phyloP scores from a whole-genome alignment of 1,139 yeast species.

The Sugiyamaella sp. region DNA sequence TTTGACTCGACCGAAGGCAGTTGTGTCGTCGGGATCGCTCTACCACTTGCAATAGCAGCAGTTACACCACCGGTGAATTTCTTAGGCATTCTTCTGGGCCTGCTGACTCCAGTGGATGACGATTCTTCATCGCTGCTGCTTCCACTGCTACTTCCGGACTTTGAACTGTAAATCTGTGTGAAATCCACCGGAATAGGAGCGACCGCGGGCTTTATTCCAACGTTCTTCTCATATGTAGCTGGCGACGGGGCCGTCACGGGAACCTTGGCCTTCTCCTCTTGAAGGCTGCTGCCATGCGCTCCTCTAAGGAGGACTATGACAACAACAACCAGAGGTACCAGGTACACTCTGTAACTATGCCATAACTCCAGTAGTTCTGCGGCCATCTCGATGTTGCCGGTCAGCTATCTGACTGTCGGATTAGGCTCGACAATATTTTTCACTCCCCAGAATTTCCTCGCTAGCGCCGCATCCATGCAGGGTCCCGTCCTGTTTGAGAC shows the following conservation, averaged over 20 bases:
- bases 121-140: constrained; percentile 23
- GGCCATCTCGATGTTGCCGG: constrained; percentile 3
- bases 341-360: constrained; percentile 24
- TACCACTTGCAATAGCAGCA: constrained; percentile 23
- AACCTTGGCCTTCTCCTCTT: constrained; percentile 2
- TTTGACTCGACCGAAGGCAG: constrained; percentile 36
- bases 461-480: background rate
- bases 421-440: background rate
- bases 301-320: constrained; percentile 4
- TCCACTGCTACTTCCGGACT: constrained; percentile 22
- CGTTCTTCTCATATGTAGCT: constrained; percentile 5
- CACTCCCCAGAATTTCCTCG: background rate
- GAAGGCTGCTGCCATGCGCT: background rate
- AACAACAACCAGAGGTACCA: constrained; percentile 19
- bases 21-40: constrained; percentile 28
- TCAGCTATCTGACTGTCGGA: background rate
- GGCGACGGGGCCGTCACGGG: constrained; percentile 9
- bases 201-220: constrained; percentile 5
- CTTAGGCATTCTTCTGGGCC: constrained; percentile 25
- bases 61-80: constrained; percentile 19
- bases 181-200: constrained; percentile 48
- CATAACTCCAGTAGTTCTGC: constrained; percentile 23
- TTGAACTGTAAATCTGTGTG: constrained; percentile 41
- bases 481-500: background rate
- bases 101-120: constrained; percentile 21